Evolutionary conservation across 176 grass and related monocot genomes (phyloP), one percentile per base, ranked within the genome.

Genomic region (Avena insularis): DNA sequence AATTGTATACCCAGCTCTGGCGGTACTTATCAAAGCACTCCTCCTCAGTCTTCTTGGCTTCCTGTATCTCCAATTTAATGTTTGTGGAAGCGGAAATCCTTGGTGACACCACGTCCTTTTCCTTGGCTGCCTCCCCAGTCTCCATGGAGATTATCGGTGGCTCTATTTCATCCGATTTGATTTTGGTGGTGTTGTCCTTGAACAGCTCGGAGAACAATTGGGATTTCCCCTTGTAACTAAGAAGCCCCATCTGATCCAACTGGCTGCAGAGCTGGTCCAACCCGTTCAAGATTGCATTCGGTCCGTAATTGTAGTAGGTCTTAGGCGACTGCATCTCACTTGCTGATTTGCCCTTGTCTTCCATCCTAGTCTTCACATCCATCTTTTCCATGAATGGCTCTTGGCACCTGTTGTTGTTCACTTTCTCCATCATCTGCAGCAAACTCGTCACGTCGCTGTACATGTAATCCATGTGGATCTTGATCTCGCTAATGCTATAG

Each of bases 391-490:
- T 12, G 60, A 63, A 3, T 27, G 11, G 10, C 61, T 64, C 23
- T 64, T 64, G 23, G 23, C 12, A 11, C 61, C 25, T 27, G 23
- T 0, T 29, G 4, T 64, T 71, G 36, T 71, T 12, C 67, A 71
- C 67, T 0, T 71, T 45, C 67, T 45, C 36, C 67, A 71, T 71
- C 67, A 71, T 71, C 36, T n/a, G 67, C 67, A 71, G 67, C 3
- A 71, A 36, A n/a, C 38, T 43, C 9, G 67, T 71, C 67, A 71
- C 17, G 2, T 45, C 36, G 0, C 19, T 11, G 67, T n/a, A 71
- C 36, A 71, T 45, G 36, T 45, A 38, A 40, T 71, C 67, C 67
- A 71, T 71, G 67, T 71, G 67, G 67, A 71, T 71, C 3, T 71
- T 33, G 36, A 71, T 36, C 67, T 71, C 67, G 17, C 59, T 62